Evolutionary conservation across 2,329 filamentous ascomycete species (phyloP).

Genomic region (Ascochyta fabae): DNA sequence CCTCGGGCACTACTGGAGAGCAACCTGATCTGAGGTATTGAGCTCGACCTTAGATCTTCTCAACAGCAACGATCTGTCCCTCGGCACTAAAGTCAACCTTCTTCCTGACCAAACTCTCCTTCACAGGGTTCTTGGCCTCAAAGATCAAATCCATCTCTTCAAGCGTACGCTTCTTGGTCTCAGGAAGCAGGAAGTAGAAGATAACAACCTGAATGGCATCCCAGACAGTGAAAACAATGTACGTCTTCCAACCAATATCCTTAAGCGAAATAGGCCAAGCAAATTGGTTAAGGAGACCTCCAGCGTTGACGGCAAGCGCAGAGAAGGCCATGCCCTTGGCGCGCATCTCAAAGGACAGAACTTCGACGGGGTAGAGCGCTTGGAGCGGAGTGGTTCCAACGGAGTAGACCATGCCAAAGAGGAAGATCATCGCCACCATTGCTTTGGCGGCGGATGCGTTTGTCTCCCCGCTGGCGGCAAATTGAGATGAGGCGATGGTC

Average conservation of each 20-base stretch:
- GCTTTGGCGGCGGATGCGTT: constrained; percentile 37
- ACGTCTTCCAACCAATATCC: constrained; percentile 32
- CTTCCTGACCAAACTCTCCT: no score
- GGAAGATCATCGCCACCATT: constrained; percentile 46
- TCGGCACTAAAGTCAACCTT: no score
- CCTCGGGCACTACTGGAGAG: no score
- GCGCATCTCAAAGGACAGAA: constrained; percentile 54
- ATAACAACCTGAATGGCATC: constrained; percentile 26
- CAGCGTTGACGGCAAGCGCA: constrained; percentile 45
- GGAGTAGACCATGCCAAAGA: constrained; percentile 51
- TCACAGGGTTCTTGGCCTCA: no score
- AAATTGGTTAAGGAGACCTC: constrained; percentile 39
- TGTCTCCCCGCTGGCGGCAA: constrained; percentile 11
- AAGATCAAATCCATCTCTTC: constrained; percentile 9
- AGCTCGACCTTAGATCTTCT: no score
- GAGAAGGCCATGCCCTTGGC: constrained; percentile 59
- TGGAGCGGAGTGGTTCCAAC: constrained; percentile 55
- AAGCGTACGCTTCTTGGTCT: constrained; percentile 38
- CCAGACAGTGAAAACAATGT: constrained; percentile 36
- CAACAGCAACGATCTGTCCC: no score
- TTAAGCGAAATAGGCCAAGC: constrained; percentile 36
- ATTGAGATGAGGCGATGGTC: constrained; percentile 20
- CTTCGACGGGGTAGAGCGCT: constrained; percentile 58
- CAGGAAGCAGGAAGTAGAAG: constrained; percentile 31
- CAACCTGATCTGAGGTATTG: no score